phyloP scores from a whole-genome alignment of 768 basidiomycete genomes.

The Pisolithus tinctorius region DNA sequence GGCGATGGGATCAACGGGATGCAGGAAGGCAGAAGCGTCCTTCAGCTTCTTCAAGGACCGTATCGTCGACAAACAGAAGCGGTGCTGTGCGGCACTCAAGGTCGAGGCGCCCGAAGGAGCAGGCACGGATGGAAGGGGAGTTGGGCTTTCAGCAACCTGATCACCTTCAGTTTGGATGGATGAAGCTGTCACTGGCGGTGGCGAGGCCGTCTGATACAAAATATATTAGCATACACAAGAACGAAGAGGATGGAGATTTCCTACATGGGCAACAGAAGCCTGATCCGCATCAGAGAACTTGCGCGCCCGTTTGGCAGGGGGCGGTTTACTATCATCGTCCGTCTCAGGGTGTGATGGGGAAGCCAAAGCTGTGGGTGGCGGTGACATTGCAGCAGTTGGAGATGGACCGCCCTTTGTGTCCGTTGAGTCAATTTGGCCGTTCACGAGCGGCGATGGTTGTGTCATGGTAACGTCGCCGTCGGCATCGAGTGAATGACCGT shows the following conservation, averaged over 20 bases:
- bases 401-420: slow-evolving; percentile 12
- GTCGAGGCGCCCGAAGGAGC: slow-evolving; percentile 24
- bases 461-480: slow-evolving; percentile 30
- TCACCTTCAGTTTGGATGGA: slow-evolving; percentile 28
- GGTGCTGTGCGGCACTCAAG: slow-evolving; percentile 65
- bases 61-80: slow-evolving; percentile 71
- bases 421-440: slow-evolving; percentile 15
- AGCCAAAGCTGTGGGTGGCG: slow-evolving; percentile 26
- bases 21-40: slow-evolving; percentile 74
- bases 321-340: slow-evolving; percentile 50
- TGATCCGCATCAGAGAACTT: slow-evolving; percentile 72
- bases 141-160: slow-evolving; percentile 9
- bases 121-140: slow-evolving; percentile 2
- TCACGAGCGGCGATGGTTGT: slow-evolving; percentile 11
- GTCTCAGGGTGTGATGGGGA: slow-evolving; percentile 23
- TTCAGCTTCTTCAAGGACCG: slow-evolving; percentile 82
- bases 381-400: slow-evolving; percentile 28
- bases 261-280: slow-evolving; percentile 69
- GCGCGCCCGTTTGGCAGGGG: slow-evolving; percentile 79
- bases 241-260: slow-evolving; percentile 34
- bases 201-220: slow-evolving; percentile 62
- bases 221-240: slow-evolving; percentile 48
- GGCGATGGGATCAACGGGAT: slow-evolving; percentile 83
- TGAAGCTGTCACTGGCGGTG: slow-evolving; percentile 55
- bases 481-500: slow-evolving; percentile 17